Conservation (phyloP, 345 rosid species). For the Brassica incana region DNA sequence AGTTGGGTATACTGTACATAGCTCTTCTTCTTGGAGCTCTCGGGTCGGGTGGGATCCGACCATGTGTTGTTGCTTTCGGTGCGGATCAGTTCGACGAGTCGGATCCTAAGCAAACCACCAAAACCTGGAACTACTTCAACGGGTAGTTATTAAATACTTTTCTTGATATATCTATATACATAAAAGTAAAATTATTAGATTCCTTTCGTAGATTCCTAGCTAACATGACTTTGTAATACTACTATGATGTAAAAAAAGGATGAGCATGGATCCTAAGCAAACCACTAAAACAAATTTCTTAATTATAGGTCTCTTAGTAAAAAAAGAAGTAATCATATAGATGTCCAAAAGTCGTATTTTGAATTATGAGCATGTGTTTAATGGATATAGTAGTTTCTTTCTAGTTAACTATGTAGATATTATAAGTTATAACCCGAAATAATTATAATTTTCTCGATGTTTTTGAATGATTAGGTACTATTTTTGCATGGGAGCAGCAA, state of each 20-base stretch:
- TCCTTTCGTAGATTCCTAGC: not conserved
- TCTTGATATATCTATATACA: not conserved
- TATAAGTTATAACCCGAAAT: not conserved
- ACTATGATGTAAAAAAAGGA: not conserved
- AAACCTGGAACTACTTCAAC: slow-evolving; percentile 52
- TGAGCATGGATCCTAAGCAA: not conserved
- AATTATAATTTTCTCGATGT: not conserved
- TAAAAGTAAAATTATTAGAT: not conserved
- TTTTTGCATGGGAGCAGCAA: slow-evolving; percentile 75
- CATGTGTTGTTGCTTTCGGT: slow-evolving; percentile 86
- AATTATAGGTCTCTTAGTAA: not conserved
- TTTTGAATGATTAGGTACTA: slow-evolving; percentile 46
- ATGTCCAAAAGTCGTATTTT: not conserved
- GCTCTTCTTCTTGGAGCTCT: slow-evolving; percentile 71
- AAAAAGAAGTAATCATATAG: not conserved
- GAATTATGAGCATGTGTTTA: not conserved
- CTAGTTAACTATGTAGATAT: not conserved
- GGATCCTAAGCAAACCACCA: slow-evolving; percentile 61
- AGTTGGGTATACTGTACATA: slow-evolving; percentile 57
- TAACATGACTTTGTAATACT: slow-evolving; percentile 2
- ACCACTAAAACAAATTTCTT: not conserved
- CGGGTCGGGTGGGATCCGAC: slow-evolving; percentile 86
- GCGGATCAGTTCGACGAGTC: slow-evolving; percentile 80
- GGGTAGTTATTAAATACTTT: not conserved
- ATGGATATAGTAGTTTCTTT: not conserved